Evolutionary conservation across 140 eudicot species (phyloP).

Genomic region (Erigeron philadelphicus): DNA sequence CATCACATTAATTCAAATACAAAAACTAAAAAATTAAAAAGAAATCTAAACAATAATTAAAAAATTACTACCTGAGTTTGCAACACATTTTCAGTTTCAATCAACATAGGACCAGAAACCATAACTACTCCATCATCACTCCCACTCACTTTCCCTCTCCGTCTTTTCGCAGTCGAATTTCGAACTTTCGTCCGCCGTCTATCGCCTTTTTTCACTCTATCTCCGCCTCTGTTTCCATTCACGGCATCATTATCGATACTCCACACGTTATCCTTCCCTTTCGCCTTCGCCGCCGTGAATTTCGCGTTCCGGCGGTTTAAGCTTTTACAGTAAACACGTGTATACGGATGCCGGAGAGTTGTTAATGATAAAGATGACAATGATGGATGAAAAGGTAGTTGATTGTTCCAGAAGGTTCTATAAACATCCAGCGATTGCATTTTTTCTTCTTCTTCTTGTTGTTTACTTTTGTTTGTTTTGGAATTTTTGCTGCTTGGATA

Average conservation of each 20-base stretch:
- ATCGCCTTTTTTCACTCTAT: conserved; percentile 34
- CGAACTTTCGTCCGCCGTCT: conserved; percentile 31
- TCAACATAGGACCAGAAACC: conserved; percentile 76
- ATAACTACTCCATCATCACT: conserved; percentile 33
- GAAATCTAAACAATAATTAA: too few relatives aligned
- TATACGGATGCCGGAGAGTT: conserved; percentile 24
- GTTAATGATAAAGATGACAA: conserved; percentile 12
- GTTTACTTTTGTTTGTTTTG: conserved; percentile 16
- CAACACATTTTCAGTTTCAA: conserved; percentile 73
- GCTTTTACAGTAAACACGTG: conserved; percentile 23
- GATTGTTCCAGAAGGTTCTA: conserved; percentile 27
- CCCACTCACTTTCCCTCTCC: conserved; percentile 26
- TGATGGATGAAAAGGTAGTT: conserved; percentile 24
- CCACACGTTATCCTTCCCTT: conserved; percentile 88
- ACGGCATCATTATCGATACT: conserved; percentile 71
- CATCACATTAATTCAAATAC: background rate
- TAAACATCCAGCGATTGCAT: conserved; percentile 52
- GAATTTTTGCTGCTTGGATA: conserved; percentile 17
- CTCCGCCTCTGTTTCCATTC: conserved; percentile 35
- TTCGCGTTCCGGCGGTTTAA: conserved; percentile 25
- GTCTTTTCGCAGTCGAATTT: conserved; percentile 19
- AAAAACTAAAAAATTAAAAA: background rate
- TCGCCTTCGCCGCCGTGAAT: conserved; percentile 36
- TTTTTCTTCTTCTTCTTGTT: conserved; percentile 20
- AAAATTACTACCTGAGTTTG: conserved; percentile 68